Evolutionary conservation across 2,329 filamentous ascomycete genomes (phyloP).

Genomic region (Dactylonectria estremocensis): DNA sequence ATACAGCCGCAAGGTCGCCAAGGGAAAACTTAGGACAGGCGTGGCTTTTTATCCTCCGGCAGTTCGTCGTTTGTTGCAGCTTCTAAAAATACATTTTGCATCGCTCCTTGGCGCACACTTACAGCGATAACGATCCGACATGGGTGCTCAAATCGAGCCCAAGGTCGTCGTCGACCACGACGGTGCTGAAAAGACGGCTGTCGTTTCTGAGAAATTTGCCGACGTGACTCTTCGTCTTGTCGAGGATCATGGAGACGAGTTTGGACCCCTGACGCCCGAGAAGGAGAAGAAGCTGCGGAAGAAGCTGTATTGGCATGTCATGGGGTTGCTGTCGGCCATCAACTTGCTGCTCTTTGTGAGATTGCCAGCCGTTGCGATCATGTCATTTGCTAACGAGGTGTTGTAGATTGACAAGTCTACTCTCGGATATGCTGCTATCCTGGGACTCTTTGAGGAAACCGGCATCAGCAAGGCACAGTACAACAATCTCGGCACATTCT

Average conservation of each 20-base stretch:
- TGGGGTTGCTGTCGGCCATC: slow-evolving; percentile 52
- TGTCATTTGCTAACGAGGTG: not conserved
- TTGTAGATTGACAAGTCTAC: slow-evolving; percentile 58
- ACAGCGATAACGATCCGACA: not conserved
- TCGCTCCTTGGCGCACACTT: not conserved
- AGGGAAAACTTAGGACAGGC: too few species aligned
- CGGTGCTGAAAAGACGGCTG: slow-evolving; percentile 8
- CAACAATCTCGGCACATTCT: slow-evolving; percentile 59
- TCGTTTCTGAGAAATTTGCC: slow-evolving; percentile 47
- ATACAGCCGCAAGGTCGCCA: too few species aligned
- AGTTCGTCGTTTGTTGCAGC: too few species aligned
- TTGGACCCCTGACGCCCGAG: slow-evolving; percentile 52
- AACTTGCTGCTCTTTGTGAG: slow-evolving; percentile 57
- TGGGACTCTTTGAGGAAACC: slow-evolving; percentile 60
- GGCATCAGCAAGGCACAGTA: slow-evolving; percentile 55
- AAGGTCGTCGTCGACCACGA: slow-evolving; percentile 1
- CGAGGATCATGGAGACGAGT: slow-evolving; percentile 52
- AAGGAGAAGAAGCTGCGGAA: slow-evolving; percentile 49
- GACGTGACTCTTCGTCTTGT: slow-evolving; percentile 56
- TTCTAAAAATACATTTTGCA: not conserved
- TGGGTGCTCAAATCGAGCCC: not conserved
- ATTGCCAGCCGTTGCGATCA: not conserved
- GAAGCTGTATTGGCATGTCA: slow-evolving; percentile 54
- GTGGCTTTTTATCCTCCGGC: too few species aligned
- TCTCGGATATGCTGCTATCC: slow-evolving; percentile 57